Percentiles rank a stretch among this genome's conserved stretches.
These are phyloP conservation scores for Geranium rotundifolium DNA, from an alignment of 345 rosid genomes.

Conservation along the genomic window DNA sequence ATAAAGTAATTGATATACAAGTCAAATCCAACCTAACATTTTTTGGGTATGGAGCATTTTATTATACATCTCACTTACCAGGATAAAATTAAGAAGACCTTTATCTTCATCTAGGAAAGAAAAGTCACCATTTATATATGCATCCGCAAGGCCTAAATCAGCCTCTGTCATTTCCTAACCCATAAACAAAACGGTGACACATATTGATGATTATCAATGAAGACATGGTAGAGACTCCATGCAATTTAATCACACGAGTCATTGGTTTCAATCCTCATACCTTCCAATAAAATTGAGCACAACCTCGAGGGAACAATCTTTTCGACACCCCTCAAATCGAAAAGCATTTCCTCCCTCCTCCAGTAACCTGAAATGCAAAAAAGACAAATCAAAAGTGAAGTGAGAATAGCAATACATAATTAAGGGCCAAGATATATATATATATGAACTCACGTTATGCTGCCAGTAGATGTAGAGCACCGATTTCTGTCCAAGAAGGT, in stretches of 20 bases:
- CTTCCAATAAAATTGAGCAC: constrained; percentile 85
- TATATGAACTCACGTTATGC: too few relatives aligned
- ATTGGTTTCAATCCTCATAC: too few relatives aligned
- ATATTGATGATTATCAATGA: too few relatives aligned
- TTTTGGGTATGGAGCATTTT: too few relatives aligned
- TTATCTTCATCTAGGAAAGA: constrained; percentile 60
- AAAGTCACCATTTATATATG: constrained; percentile 70
- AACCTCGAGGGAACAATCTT: constrained; percentile 33
- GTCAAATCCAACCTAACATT: background rate
- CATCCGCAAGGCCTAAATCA: constrained; percentile 87
- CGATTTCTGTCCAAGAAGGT: too few relatives aligned
- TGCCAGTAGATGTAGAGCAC: too few relatives aligned
- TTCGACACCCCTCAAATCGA: constrained; percentile 45
- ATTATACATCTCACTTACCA: constrained; percentile 39
- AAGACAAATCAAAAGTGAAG: too few relatives aligned
- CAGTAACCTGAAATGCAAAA: constrained; percentile 55
- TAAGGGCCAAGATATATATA: too few relatives aligned
- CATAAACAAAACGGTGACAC: too few relatives aligned
- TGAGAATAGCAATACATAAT: too few relatives aligned
- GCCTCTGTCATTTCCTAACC: constrained; percentile 91
- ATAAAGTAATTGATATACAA: background rate
- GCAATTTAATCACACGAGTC: too few relatives aligned
- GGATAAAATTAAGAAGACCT: constrained; percentile 62
- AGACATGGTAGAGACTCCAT: too few relatives aligned
- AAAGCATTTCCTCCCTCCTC: constrained; percentile 88